phyloP scores from a whole-genome alignment of 1,284 basidiomycete species.

The Golubevia sp. region DNA sequence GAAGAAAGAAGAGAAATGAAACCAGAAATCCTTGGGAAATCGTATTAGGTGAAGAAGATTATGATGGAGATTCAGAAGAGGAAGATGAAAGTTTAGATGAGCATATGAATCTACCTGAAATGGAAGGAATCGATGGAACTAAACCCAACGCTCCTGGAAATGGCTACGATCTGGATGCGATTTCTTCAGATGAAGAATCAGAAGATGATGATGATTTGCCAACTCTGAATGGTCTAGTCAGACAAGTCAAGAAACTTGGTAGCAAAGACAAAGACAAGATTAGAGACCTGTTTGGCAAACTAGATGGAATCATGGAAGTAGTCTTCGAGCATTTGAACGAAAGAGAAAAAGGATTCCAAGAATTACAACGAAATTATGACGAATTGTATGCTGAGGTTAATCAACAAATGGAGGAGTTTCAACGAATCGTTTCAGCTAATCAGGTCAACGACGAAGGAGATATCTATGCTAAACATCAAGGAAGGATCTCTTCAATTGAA shows the following conservation, averaged over 20 bases:
- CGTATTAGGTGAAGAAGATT: background rate
- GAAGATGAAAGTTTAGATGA: background rate
- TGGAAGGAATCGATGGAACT: too few species aligned
- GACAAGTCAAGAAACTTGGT: slow-evolving; percentile 5
- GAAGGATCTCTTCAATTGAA: slow-evolving; percentile 6
- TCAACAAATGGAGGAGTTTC: slow-evolving; percentile 62
- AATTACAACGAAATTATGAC: too few species aligned
- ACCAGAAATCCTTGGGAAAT: too few species aligned
- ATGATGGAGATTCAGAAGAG: background rate
- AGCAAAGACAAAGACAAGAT: slow-evolving; percentile 71
- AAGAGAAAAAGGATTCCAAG: slow-evolving; percentile 16
- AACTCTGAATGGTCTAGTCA: slow-evolving; percentile 9
- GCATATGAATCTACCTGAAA: background rate
- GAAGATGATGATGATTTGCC: slow-evolving; percentile 62
- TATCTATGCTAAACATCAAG: slow-evolving; percentile 1
- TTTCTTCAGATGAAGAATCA: slow-evolving; percentile 28
- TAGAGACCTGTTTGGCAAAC: slow-evolving; percentile 83
- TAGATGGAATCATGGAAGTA: slow-evolving; percentile 84
- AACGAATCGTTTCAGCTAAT: slow-evolving; percentile 45
- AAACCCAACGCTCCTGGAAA: too few species aligned
- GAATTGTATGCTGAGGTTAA: too few species aligned
- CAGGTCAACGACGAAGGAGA: slow-evolving; percentile 24
- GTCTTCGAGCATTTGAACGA: slow-evolving; percentile 80
- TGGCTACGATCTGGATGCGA: slow-evolving; percentile 60
- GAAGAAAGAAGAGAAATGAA: too few species aligned